Conservation (phyloP, 1,284 basidiomycete genomes). For the Phaffia rhodozyma region DNA sequence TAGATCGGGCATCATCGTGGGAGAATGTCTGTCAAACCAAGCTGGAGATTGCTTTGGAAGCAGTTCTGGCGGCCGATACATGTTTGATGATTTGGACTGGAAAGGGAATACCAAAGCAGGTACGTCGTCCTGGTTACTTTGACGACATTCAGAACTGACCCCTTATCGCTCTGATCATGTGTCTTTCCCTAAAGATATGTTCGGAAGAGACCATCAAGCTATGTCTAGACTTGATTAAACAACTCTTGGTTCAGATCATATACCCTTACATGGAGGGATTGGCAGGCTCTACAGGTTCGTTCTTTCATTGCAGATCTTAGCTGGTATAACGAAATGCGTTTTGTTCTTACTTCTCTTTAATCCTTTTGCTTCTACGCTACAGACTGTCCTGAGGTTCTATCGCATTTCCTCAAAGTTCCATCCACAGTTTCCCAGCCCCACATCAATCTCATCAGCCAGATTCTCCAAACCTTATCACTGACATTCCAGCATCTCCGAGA, state of each 20-base stretch:
- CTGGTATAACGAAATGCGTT: not conserved
- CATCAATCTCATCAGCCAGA: slow-evolving; percentile 49
- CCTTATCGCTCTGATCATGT: slow-evolving; percentile 14
- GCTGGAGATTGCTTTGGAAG: slow-evolving; percentile 52
- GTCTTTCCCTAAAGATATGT: slow-evolving; percentile 47
- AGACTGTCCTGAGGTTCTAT: slow-evolving; percentile 41
- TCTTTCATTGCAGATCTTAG: not conserved
- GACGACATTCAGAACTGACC: not conserved
- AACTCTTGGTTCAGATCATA: slow-evolving; percentile 62
- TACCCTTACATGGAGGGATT: slow-evolving; percentile 76
- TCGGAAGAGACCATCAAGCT: slow-evolving; percentile 80
- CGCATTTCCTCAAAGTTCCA: slow-evolving; percentile 34
- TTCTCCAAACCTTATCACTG: slow-evolving; percentile 53
- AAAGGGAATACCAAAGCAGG: slow-evolving; percentile 71
- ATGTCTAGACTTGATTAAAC: slow-evolving; percentile 64
- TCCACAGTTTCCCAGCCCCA: slow-evolving; percentile 28
- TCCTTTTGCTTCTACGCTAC: not conserved
- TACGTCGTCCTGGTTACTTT: slow-evolving; percentile 33
- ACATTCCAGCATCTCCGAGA: slow-evolving; percentile 38
- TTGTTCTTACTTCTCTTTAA: not conserved
- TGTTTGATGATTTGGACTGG: slow-evolving; percentile 62
- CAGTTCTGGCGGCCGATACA: slow-evolving; percentile 67
- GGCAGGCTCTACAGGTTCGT: slow-evolving; percentile 37
- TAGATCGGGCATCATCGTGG: slow-evolving; percentile 44
- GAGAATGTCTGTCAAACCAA: slow-evolving; percentile 18